Evolutionary conservation across 2,329 filamentous ascomycete species (phyloP).

Genomic region (Fusarium tanahbumbuense): DNA sequence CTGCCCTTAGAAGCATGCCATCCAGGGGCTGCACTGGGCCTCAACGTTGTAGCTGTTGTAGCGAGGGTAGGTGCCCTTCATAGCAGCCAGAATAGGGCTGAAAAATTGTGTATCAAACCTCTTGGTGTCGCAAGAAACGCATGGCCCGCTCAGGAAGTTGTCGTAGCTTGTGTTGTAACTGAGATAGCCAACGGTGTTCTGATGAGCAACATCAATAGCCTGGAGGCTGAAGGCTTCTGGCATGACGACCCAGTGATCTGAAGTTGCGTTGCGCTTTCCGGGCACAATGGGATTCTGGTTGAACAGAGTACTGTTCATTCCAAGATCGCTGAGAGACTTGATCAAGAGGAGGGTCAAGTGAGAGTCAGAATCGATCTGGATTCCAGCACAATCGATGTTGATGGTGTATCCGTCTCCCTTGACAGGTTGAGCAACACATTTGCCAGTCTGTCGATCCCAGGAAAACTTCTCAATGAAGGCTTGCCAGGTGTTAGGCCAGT

Average conservation of each 20-base stretch:
- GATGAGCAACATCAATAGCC: conserved; percentile 50
- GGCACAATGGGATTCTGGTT: conserved; percentile 55
- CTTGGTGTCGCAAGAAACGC: conserved; percentile 51
- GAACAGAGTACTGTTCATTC: conserved; percentile 55
- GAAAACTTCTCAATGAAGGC: conserved; percentile 55
- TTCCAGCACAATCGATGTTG: conserved; percentile 52
- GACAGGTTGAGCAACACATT: conserved; percentile 49
- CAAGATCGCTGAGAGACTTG: conserved; percentile 54
- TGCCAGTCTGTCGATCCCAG: conserved; percentile 54
- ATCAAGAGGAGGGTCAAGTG: conserved; percentile 56
- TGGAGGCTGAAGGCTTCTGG: conserved; percentile 53
- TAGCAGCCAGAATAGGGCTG: conserved; percentile 52
- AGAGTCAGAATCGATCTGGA: conserved; percentile 54
- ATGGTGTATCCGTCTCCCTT: conserved; percentile 53
- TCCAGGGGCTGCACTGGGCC: conserved; percentile 55
- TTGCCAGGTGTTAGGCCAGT: conserved; percentile 55
- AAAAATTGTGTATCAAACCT: conserved; percentile 54
- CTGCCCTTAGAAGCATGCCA: conserved; percentile 45
- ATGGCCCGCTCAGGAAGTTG: conserved; percentile 52
- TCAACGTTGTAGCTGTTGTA: conserved; percentile 54
- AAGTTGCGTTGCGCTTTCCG: conserved; percentile 45
- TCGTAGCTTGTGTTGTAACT: conserved; percentile 55
- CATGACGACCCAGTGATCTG: conserved; percentile 54
- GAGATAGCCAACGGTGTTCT: conserved; percentile 51
- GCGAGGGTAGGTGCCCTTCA: conserved; percentile 54